Conservation (phyloP, 768 basidiomycete genomes). For the Pisolithus tinctorius region DNA sequence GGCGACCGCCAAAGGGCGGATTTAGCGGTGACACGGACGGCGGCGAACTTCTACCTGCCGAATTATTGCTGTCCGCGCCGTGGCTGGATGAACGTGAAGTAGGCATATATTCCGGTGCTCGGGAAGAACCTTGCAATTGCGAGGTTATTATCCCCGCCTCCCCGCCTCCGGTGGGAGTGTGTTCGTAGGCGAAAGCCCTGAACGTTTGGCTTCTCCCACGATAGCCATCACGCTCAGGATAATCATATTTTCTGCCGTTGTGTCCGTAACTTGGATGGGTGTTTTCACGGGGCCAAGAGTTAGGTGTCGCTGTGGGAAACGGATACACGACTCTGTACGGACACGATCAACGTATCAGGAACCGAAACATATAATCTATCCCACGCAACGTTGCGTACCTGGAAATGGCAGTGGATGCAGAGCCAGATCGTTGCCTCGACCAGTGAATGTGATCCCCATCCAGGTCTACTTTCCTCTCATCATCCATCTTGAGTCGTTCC, state of each 20-base stretch:
- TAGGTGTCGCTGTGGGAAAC: neutral
- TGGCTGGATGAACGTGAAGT: neutral
- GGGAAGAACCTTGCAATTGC: neutral
- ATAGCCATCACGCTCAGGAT: neutral
- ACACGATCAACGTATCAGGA: neutral
- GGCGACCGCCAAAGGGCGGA: neutral
- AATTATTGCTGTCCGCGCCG: neutral
- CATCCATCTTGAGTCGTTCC: conserved; percentile 53
- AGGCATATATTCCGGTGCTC: neutral
- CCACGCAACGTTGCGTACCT: neutral
- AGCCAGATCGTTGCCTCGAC: conserved; percentile 38
- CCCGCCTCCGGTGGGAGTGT: neutral
- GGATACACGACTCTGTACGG: neutral
- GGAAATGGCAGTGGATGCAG: conserved; percentile 23
- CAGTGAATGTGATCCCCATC: conserved; percentile 24
- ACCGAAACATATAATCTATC: neutral
- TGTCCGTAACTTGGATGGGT: neutral
- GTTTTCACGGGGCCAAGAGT: neutral
- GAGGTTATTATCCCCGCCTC: neutral
- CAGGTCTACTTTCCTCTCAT: conserved; percentile 26
- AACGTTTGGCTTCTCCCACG: neutral
- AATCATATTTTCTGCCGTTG: neutral
- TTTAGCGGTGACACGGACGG: neutral
- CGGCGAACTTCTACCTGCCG: neutral
- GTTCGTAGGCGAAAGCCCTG: neutral